These are phyloP conservation scores for Stephanodiscus triporus DNA, from an alignment of 108 stramenopile genomes.

Conservation along the genomic window DNA sequence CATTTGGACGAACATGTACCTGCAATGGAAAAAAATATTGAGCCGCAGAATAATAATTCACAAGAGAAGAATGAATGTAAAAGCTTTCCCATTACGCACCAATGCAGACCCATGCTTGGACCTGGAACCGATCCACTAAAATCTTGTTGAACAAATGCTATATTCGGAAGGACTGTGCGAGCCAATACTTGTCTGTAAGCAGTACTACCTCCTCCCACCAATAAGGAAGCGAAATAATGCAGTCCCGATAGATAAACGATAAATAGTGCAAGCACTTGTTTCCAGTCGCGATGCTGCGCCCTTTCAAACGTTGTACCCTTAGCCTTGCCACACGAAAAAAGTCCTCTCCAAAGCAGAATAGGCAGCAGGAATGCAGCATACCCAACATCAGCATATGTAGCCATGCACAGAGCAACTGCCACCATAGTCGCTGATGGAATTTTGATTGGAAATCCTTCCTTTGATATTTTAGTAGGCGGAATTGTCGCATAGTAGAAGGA, in stretches of 20 bases:
- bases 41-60: slow-evolving; percentile 2
- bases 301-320: slow-evolving; percentile 5
- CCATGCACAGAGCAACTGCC: slow-evolving; percentile 58
- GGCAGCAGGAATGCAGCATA: slow-evolving; percentile 55
- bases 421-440: slow-evolving; percentile 22
- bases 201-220: slow-evolving; percentile 26
- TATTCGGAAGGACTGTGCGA: slow-evolving; percentile 21
- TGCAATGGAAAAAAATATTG: neutral
- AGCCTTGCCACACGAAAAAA: neutral
- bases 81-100: slow-evolving; percentile 37
- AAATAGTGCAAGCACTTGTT: slow-evolving; percentile 23
- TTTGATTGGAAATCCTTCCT: slow-evolving; percentile 19
- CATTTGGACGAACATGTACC: slow-evolving; percentile 77
- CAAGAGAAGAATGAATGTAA: neutral
- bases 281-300: slow-evolving; percentile 27
- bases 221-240: slow-evolving; percentile 38
- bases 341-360: slow-evolving; percentile 40
- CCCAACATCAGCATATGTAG: slow-evolving; percentile 59
- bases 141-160: slow-evolving; percentile 42
- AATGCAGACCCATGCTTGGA: slow-evolving; percentile 75
- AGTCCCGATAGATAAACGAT: slow-evolving; percentile 32
- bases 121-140: slow-evolving; percentile 50
- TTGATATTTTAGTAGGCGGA: slow-evolving; percentile 2
- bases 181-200: slow-evolving; percentile 19
- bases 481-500: slow-evolving; percentile 45